Evolutionary conservation across 306 rosid species (phyloP), one percentile per base, ranked within the genome.

Genomic region (Quillaja saponaria): DNA sequence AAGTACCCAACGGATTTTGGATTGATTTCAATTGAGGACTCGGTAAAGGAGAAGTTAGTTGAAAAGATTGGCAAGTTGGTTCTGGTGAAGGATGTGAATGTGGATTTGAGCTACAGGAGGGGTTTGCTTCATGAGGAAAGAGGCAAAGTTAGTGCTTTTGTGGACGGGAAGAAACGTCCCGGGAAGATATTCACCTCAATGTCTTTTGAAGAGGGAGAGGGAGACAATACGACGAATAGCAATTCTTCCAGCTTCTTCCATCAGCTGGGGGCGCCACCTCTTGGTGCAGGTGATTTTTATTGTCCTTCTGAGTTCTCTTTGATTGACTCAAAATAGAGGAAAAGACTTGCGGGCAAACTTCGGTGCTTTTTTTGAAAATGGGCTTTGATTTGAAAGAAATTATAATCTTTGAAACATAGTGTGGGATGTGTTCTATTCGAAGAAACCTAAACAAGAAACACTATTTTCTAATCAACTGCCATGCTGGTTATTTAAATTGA

Each of bases 1-100:
- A 72, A 73, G 55, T 92, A 60, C 58, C 99, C 94, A 10, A 89
- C 99, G 21, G 99, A 92, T 59, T 92, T 89, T 16, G 99, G 87
- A 0, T 64, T 92, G 70, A 78, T 92, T n/a, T 85, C 94, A 52
- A 72, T 92, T 58, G 73, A 76, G 10, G 83, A 89, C 7, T 59
- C 78, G 13, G 82, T 54, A 63, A 77, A 28, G 25, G 78, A 68
- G 4, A 40, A 35, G 50, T 9, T 88, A 68, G 34, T 68, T 3
- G 72, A 68, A 13, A 81, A 81, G 68, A 74, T 92, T 80, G 73
- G 68, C 75, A 75, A 52, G 9, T 57, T 89, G 74, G 79, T 69
- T 56, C 15, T 66, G 53, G 95, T 92, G 21, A 92, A 89, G 66
- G 96, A 92, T 48, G 90, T 92, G 71, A 80, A 86, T 78, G 71